Conservation (phyloP, 2,329 filamentous ascomycete species). For the Claviceps digitariae region DNA sequence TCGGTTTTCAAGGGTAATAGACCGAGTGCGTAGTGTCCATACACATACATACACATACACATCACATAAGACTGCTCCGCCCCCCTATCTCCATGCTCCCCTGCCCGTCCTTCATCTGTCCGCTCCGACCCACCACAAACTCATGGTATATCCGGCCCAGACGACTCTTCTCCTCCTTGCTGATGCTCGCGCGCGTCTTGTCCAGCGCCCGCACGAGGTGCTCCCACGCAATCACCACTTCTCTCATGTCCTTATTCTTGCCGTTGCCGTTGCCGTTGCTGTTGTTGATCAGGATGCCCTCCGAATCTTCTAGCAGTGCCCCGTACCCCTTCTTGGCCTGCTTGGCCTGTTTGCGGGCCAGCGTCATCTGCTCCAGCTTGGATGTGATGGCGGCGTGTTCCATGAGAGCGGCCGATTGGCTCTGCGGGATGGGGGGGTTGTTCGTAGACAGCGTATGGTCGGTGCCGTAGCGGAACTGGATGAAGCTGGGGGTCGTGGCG, state of each 20-base stretch:
- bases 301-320: constrained; percentile 11
- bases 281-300: constrained; percentile 7
- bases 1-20: too few relatives aligned
- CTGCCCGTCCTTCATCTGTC: constrained; percentile 90
- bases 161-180: constrained; percentile 58
- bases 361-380: constrained; percentile 72
- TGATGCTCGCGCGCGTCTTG: constrained; percentile 72
- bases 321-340: constrained; percentile 17
- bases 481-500: constrained; percentile 40
- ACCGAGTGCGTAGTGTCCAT: too few relatives aligned
- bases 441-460: constrained; percentile 30
- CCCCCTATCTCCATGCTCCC: constrained; percentile 86
- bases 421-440: constrained; percentile 27
- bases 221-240: constrained; percentile 73
- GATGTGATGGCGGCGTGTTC: constrained; percentile 66
- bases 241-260: constrained; percentile 29
- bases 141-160: constrained; percentile 76
- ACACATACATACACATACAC: not conserved
- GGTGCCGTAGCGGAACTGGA: constrained; percentile 73
- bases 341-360: constrained; percentile 40
- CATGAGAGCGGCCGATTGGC: constrained; percentile 44
- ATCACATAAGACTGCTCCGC: constrained; percentile 90
- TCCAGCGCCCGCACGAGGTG: constrained; percentile 69
- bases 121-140: constrained; percentile 84
- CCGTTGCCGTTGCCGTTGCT: constrained; percentile 1